Evolutionary conservation across 257 asterid species (phyloP).

Genomic region (Asclepias syriaca): DNA sequence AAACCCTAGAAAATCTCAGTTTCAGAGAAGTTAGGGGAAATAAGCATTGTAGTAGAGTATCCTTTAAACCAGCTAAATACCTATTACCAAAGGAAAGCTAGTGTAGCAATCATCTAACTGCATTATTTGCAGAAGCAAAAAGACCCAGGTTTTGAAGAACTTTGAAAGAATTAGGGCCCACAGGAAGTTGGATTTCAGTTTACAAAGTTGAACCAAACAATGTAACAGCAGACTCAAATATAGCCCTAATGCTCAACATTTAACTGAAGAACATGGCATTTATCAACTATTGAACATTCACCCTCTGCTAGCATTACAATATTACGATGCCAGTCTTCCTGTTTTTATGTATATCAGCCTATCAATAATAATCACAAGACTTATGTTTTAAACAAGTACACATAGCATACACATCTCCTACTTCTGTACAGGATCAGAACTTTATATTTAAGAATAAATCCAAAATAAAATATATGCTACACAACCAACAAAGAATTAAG

Average conservation of each 20-base stretch:
- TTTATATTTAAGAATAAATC: neutral
- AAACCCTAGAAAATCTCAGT: neutral
- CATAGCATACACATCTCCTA: neutral
- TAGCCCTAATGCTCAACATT: neutral
- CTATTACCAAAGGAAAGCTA: neutral
- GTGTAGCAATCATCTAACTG: neutral
- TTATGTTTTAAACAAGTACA: neutral
- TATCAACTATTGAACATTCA: neutral
- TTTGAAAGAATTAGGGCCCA: no score
- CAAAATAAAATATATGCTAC: neutral
- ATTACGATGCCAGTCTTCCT: neutral
- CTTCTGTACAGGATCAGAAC: neutral
- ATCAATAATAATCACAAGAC: no score
- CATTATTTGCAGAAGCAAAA: neutral
- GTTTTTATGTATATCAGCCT: neutral
- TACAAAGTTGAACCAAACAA: neutral
- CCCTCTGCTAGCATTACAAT: neutral
- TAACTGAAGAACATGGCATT: neutral
- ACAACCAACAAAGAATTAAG: neutral
- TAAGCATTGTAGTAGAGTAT: neutral
- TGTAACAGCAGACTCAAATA: neutral
- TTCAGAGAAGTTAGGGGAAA: neutral
- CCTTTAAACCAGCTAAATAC: no score
- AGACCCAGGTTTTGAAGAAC: no score
- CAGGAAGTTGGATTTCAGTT: neutral